phyloP scores from a whole-genome alignment of 2,329 filamentous ascomycete genomes.

The Hypoxylon sp. region DNA sequence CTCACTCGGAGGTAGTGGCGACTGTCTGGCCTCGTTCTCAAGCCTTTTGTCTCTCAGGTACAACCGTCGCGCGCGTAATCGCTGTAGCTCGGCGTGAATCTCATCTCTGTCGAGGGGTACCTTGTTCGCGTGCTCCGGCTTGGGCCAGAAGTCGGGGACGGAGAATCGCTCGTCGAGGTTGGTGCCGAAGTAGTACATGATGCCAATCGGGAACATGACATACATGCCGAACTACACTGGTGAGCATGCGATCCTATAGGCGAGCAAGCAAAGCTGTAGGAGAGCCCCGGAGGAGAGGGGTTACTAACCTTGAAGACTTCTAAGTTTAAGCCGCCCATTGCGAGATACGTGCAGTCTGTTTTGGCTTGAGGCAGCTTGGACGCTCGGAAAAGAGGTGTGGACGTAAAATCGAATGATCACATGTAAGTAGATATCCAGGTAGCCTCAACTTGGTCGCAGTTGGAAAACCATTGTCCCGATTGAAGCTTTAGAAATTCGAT shows the following conservation, averaged over 20 bases:
- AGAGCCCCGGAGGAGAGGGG: constrained; percentile 14
- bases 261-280: not conserved
- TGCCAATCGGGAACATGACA: constrained; percentile 97
- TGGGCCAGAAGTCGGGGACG: constrained; percentile 95
- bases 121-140: constrained; percentile 78
- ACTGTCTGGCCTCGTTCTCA: constrained; percentile 54
- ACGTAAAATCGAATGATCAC: constrained; percentile 8
- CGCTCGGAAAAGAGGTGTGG: constrained; percentile 3
- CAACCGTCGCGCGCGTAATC: constrained; percentile 73
- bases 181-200: constrained; percentile 99
- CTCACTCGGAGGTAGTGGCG: constrained; percentile 44
- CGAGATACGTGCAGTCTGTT: not conserved
- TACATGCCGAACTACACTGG: constrained; percentile 89
- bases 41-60: constrained; percentile 79
- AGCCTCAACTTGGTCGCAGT: constrained; percentile 6
- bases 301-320: constrained; percentile 89
- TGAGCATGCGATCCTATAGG: constrained; percentile 5
- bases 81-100: constrained; percentile 83
- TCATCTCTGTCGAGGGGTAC: constrained; percentile 84
- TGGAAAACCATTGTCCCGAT: constrained; percentile 17
- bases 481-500: constrained; percentile 11
- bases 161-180: constrained; percentile 94
- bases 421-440: no score
- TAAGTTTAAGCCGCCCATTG: constrained; percentile 86
- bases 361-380: constrained; percentile 3